Evolutionary conservation across 129 eudicot species (phyloP).

Genomic region (Arctium lappa): DNA sequence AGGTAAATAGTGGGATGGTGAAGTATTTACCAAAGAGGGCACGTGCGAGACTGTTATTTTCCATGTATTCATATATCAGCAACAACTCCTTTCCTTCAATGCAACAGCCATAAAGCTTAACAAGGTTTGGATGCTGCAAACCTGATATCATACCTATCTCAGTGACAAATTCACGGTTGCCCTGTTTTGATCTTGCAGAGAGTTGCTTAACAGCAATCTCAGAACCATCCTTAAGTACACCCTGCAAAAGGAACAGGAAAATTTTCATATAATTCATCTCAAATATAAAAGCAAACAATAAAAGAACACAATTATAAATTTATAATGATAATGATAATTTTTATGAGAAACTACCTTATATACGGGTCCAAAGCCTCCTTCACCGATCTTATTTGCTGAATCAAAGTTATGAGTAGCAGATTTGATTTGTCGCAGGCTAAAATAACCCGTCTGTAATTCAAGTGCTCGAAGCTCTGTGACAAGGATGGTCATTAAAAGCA

Average conservation of each 20-base stretch:
- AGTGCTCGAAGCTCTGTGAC: slow-evolving; percentile 72
- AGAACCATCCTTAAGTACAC: slow-evolving; percentile 68
- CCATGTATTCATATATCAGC: slow-evolving; percentile 79
- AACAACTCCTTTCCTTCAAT: slow-evolving; percentile 78
- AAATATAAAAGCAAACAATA: neutral
- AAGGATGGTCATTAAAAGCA: neutral
- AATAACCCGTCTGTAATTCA: slow-evolving; percentile 72
- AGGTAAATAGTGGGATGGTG: neutral
- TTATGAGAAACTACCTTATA: slow-evolving; percentile 56
- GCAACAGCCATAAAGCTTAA: slow-evolving; percentile 86
- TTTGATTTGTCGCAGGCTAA: slow-evolving; percentile 63
- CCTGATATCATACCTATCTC: slow-evolving; percentile 97
- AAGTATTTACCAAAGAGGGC: slow-evolving; percentile 76
- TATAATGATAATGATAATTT: neutral
- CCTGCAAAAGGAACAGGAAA: slow-evolving; percentile 34
- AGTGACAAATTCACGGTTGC: slow-evolving; percentile 85
- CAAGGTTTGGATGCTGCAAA: slow-evolving; percentile 92
- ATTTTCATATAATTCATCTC: neutral
- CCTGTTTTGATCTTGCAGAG: slow-evolving; percentile 85
- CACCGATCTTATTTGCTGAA: slow-evolving; percentile 72
- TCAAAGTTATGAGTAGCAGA: slow-evolving; percentile 73
- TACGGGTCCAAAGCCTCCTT: slow-evolving; percentile 95
- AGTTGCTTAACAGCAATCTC: slow-evolving; percentile 89
- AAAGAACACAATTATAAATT: neutral
- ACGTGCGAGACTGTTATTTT: slow-evolving; percentile 83